Conservation (phyloP, 106 monocot genomes). For the Acanthochlamys bracteata region DNA sequence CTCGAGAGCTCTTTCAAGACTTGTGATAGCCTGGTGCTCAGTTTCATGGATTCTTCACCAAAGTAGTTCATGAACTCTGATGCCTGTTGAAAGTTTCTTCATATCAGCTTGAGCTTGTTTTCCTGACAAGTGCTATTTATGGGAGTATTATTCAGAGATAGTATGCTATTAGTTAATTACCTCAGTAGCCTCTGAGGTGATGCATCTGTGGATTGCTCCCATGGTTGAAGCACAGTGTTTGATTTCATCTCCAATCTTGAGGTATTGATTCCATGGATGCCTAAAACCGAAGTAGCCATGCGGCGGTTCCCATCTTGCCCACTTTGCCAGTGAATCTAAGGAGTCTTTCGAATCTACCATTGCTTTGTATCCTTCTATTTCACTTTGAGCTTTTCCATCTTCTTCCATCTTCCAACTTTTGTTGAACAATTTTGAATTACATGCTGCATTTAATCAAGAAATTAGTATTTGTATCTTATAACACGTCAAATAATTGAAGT, state of each 20-base stretch:
- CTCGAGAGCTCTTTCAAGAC: conserved; percentile 36
- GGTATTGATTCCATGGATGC: conserved; percentile 42
- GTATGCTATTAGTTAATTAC: not conserved
- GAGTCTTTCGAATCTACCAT: conserved; percentile 57
- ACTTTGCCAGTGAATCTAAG: conserved; percentile 49
- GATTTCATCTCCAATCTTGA: conserved; percentile 29
- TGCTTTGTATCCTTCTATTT: conserved; percentile 39
- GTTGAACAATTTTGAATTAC: conserved; percentile 31
- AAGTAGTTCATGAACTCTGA: conserved; percentile 23
- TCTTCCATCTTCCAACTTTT: not conserved
- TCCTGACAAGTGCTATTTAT: not conserved
- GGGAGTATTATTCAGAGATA: not conserved
- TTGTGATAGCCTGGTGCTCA: conserved; percentile 24
- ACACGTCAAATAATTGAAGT: not conserved
- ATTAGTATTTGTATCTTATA: not conserved
- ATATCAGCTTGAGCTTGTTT: not conserved
- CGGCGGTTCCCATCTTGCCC: conserved; percentile 45
- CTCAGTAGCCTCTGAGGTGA: conserved; percentile 12
- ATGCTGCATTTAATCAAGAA: conserved; percentile 14
- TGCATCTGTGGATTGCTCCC: conserved; percentile 26
- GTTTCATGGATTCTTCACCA: conserved; percentile 23
- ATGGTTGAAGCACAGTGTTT: conserved; percentile 29
- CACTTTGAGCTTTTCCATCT: not conserved
- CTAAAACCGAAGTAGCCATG: conserved; percentile 30
- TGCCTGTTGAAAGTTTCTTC: conserved; percentile 2